These are phyloP conservation scores for Blepharisma undulans DNA, from an alignment of 169 alveolate genomes.

Conservation along the genomic window DNA sequence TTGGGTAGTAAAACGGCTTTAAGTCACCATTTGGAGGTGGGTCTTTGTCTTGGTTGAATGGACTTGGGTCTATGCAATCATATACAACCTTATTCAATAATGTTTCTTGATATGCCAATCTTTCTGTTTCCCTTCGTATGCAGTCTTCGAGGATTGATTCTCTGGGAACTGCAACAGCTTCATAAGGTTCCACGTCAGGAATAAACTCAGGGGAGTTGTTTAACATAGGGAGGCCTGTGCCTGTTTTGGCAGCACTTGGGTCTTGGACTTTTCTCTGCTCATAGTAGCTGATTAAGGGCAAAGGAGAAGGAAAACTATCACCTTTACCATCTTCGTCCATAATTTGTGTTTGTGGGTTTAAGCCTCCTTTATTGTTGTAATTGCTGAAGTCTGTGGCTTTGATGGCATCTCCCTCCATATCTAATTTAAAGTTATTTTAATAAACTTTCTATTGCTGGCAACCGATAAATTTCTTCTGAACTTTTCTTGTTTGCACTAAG, in stretches of 20 bases:
- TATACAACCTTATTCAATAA: conserved; percentile 65
- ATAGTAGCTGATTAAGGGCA: background rate
- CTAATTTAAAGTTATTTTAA: background rate
- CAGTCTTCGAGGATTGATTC: conserved; percentile 9
- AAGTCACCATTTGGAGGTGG: background rate
- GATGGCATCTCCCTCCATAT: background rate
- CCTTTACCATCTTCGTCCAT: background rate
- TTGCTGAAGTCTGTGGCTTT: background rate
- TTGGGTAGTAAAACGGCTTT: background rate
- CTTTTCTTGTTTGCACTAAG: too few species aligned
- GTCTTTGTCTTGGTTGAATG: conserved; percentile 46
- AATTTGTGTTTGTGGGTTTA: background rate
- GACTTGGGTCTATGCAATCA: conserved; percentile 51
- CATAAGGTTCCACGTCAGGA: conserved; percentile 53
- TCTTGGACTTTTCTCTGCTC: background rate
- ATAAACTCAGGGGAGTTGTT: conserved; percentile 47
- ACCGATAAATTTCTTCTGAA: too few species aligned
- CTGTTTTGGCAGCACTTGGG: background rate
- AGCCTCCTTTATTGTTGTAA: background rate
- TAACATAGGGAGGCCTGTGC: conserved; percentile 1
- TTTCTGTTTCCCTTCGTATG: conserved; percentile 6
- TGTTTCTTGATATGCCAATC: conserved; percentile 67
- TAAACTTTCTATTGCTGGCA: too few species aligned
- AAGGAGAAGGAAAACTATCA: background rate
- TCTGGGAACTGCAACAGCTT: conserved; percentile 36